phyloP scores from a whole-genome alignment of 2,329 filamentous ascomycete genomes.

The Coleophoma cylindrospora region DNA sequence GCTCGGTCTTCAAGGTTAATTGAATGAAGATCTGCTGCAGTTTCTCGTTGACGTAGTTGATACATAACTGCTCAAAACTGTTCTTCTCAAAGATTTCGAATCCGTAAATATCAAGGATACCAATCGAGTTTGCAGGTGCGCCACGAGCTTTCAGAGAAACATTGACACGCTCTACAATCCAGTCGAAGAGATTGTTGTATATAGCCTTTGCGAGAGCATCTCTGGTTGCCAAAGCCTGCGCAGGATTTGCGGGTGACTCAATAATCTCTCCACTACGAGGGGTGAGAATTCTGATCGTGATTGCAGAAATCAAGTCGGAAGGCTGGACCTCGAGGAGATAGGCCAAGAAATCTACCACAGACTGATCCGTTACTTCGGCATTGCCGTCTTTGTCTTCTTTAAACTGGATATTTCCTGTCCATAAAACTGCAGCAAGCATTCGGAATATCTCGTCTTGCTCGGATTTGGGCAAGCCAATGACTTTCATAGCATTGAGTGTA shows the following conservation, averaged over 20 bases:
- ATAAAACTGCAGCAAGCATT: constrained; percentile 85
- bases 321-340: constrained; percentile 88
- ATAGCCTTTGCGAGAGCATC: constrained; percentile 94
- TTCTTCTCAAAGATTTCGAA: constrained; percentile 99
- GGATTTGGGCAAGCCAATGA: constrained; percentile 81
- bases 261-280: constrained; percentile 62
- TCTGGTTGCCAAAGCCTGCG: constrained; percentile 80
- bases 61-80: constrained; percentile 97
- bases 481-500: constrained; percentile 87
- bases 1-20: constrained; percentile 90
- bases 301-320: constrained; percentile 73
- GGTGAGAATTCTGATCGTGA: constrained; percentile 82
- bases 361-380: constrained; percentile 80
- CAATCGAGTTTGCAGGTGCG: constrained; percentile 75
- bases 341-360: constrained; percentile 89
- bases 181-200: constrained; percentile 96
- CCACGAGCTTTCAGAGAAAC: constrained; percentile 77
- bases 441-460: constrained; percentile 97
- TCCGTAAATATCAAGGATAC: constrained; percentile 97
- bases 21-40: constrained; percentile 99
- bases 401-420: constrained; percentile 93
- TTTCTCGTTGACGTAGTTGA: constrained; percentile 99
- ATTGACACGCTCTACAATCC: constrained; percentile 94
- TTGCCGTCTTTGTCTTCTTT: constrained; percentile 85
- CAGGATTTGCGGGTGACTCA: constrained; percentile 75